A percentile compares a stretch with the other conserved stretches of the same genome.
Evolutionary conservation across 305 asterid genomes (phyloP).

Genomic region (Fraxinus albicans): DNA sequence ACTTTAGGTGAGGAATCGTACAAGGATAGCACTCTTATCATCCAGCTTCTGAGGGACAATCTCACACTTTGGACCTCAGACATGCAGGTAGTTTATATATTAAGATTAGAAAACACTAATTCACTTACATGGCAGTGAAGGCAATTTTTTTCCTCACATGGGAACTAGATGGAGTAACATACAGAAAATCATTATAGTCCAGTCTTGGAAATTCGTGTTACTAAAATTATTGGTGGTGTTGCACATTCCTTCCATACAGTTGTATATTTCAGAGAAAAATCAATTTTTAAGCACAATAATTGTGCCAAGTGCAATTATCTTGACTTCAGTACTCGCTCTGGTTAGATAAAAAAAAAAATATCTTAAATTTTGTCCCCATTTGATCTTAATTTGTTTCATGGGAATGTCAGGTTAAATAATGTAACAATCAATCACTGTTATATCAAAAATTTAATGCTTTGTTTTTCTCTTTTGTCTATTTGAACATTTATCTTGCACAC

Average conservation of each 20-base stretch:
- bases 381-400: background rate
- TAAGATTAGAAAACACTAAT: constrained; percentile 7
- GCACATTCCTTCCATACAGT: background rate
- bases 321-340: background rate
- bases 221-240: background rate
- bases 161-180: background rate
- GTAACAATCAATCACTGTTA: background rate
- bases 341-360: background rate
- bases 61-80: constrained; percentile 69
- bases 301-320: background rate
- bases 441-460: too few relatives aligned
- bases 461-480: constrained; percentile 10
- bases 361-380: background rate
- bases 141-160: background rate
- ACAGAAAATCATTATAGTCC: background rate
- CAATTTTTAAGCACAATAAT: background rate
- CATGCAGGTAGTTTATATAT: constrained; percentile 43
- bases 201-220: background rate
- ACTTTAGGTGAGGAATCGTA: constrained; percentile 61
- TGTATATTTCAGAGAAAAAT: background rate
- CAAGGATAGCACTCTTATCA: constrained; percentile 67
- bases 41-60: constrained; percentile 68
- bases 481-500: background rate
- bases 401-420: background rate
- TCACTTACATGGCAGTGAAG: background rate